Evolutionary conservation across 2,329 filamentous ascomycete genomes (phyloP).

Genomic region (Fusarium haematococcum): DNA sequence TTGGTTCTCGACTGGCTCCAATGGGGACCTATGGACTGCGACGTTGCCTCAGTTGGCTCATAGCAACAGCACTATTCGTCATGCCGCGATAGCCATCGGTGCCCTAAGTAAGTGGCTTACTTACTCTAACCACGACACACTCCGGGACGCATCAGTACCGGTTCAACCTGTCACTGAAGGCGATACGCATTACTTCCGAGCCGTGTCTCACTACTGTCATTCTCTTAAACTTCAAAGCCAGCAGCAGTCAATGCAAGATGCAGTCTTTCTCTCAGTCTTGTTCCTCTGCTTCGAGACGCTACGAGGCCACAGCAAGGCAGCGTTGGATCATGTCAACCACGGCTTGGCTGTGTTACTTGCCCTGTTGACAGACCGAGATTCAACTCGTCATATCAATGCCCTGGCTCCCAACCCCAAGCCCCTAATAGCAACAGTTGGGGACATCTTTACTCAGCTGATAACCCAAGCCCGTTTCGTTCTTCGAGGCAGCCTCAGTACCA

Average conservation of each 20-base stretch:
- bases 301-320: slow-evolving; percentile 46
- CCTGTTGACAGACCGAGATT: slow-evolving; percentile 44
- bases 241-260: slow-evolving; percentile 43
- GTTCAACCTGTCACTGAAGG: not conserved
- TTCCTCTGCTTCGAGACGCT: slow-evolving; percentile 49
- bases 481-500: slow-evolving; percentile 15
- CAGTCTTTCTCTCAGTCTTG: slow-evolving; percentile 48
- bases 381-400: slow-evolving; percentile 5
- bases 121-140: not conserved
- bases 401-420: slow-evolving; percentile 40
- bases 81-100: slow-evolving; percentile 49
- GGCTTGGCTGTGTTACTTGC: slow-evolving; percentile 49
- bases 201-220: slow-evolving; percentile 51
- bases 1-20: slow-evolving; percentile 45
- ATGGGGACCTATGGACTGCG: slow-evolving; percentile 44
- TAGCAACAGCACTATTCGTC: slow-evolving; percentile 42
- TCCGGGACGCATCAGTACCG: not conserved
- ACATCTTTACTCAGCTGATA: slow-evolving; percentile 28
- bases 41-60: slow-evolving; percentile 48
- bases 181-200: slow-evolving; percentile 46
- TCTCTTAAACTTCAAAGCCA: slow-evolving; percentile 48
- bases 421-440: slow-evolving; percentile 25
- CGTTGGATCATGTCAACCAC: slow-evolving; percentile 52
- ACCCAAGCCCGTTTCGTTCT: slow-evolving; percentile 29
- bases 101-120: slow-evolving; percentile 39